phyloP scores from a whole-genome alignment of 805 yeast species.

The Torulaspora quercuum region DNA sequence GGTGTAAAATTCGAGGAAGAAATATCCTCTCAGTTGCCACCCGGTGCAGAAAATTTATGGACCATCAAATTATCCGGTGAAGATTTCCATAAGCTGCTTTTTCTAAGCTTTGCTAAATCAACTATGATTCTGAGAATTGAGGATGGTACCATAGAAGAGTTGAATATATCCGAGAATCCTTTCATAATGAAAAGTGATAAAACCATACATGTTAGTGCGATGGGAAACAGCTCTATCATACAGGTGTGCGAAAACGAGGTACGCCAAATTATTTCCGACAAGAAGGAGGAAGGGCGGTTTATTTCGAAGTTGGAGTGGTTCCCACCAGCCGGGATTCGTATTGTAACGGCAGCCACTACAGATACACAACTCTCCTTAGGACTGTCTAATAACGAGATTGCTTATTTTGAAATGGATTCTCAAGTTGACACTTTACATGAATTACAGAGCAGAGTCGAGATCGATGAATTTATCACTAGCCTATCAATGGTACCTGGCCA shows the following conservation, averaged over 20 bases:
- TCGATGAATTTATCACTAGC: constrained; percentile 48
- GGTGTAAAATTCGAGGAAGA: constrained; percentile 61
- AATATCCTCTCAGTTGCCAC: constrained; percentile 75
- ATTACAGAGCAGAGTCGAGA: constrained; percentile 57
- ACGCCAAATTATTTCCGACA: constrained; percentile 47
- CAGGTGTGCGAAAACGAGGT: constrained; percentile 75
- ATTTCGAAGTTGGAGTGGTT: constrained; percentile 61
- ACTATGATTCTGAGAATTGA: constrained; percentile 27
- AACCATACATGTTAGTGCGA: constrained; percentile 66
- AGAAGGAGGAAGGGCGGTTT: constrained; percentile 13
- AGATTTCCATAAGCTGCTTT: constrained; percentile 24
- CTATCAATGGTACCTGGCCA: constrained; percentile 50
- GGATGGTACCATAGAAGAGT: constrained; percentile 60
- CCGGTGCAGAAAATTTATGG: constrained; percentile 58
- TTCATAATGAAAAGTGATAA: constrained; percentile 55
- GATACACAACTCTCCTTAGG: constrained; percentile 66
- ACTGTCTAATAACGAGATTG: constrained; percentile 67
- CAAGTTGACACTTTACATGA: constrained; percentile 53
- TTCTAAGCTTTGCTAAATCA: constrained; percentile 23
- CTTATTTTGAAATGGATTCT: constrained; percentile 73
- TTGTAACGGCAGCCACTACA: constrained; percentile 60
- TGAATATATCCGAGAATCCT: constrained; percentile 61
- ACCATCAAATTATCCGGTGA: constrained; percentile 49
- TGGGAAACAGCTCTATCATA: constrained; percentile 59
- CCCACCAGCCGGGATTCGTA: constrained; percentile 72